phyloP scores from a whole-genome alignment of 441 rosid genomes.

The Bocquillonia castaneifolia region DNA sequence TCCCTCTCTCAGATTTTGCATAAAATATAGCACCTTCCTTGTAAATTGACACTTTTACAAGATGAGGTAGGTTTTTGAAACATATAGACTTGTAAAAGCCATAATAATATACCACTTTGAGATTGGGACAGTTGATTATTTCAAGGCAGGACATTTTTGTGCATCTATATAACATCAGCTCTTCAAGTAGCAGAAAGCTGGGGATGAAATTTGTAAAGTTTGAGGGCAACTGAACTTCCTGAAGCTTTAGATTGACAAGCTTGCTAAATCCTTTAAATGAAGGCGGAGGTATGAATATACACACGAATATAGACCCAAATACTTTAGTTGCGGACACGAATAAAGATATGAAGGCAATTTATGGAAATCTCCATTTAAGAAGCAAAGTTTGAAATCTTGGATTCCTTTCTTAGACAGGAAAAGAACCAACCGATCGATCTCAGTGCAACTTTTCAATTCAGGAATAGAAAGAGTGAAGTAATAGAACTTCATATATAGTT shows the following conservation, averaged over 20 bases:
- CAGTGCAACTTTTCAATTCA: conserved; percentile 6
- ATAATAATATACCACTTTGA: neutral
- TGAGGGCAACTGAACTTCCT: neutral
- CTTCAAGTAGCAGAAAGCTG: conserved; percentile 9
- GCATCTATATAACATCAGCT: neutral
- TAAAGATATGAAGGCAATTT: conserved; percentile 2
- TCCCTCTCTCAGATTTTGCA: neutral
- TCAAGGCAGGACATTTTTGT: neutral
- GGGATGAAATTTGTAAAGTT: neutral
- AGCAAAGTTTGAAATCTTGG: neutral
- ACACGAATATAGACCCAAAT: neutral
- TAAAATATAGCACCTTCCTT: neutral
- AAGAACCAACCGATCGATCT: conserved; percentile 13
- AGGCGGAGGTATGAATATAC: conserved; percentile 2
- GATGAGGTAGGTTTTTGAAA: neutral
- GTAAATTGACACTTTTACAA: neutral
- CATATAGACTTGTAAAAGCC: neutral
- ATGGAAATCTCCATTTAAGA: neutral
- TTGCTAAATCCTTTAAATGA: conserved; percentile 5
- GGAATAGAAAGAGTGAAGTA: neutral
- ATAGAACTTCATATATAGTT: neutral
- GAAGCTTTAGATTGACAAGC: neutral
- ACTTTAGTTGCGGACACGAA: neutral
- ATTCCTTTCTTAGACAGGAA: neutral
- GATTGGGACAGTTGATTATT: conserved; percentile 12